These are phyloP conservation scores for Samsoniella hepiali DNA, from an alignment of 2,329 filamentous ascomycete species.

Conservation along the genomic window DNA sequence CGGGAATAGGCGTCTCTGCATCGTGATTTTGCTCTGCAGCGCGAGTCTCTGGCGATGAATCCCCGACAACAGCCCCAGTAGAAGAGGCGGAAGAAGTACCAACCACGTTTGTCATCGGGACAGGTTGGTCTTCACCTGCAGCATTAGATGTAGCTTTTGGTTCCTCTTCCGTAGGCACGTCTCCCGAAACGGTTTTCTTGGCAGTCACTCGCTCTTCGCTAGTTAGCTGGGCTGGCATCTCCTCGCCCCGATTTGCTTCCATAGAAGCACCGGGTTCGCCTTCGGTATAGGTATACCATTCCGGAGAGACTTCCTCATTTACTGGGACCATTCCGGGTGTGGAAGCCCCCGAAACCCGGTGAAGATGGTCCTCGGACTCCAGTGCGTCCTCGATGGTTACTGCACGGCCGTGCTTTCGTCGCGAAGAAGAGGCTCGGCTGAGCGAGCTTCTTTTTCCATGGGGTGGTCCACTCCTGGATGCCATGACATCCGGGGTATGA, in stretches of 20 bases:
- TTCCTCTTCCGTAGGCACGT: not conserved
- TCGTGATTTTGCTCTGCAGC: not conserved
- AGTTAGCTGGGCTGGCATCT: not conserved
- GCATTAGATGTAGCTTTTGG: not conserved
- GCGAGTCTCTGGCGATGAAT: not conserved
- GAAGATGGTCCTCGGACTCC: constrained; percentile 4
- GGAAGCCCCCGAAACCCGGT: not conserved
- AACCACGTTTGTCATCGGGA: not conserved
- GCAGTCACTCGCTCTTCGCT: not conserved
- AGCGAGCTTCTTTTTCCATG: constrained; percentile 11
- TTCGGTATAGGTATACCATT: not conserved
- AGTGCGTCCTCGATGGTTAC: constrained; percentile 13
- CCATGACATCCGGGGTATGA: not conserved
- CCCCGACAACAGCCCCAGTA: not conserved
- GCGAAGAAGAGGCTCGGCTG: constrained; percentile 15
- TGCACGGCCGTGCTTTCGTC: constrained; percentile 7
- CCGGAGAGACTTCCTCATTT: constrained; percentile 2
- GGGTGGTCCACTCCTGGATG: not conserved
- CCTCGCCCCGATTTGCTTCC: not conserved
- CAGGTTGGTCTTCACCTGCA: not conserved
- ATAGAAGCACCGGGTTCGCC: not conserved
- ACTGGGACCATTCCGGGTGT: not conserved
- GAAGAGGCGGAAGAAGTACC: not conserved
- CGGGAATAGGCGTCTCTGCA: not conserved
- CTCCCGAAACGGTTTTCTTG: not conserved